These are phyloP conservation scores for Monosporascus sp. DNA, from an alignment of 2,329 filamentous ascomycete species.

Conservation along the genomic window DNA sequence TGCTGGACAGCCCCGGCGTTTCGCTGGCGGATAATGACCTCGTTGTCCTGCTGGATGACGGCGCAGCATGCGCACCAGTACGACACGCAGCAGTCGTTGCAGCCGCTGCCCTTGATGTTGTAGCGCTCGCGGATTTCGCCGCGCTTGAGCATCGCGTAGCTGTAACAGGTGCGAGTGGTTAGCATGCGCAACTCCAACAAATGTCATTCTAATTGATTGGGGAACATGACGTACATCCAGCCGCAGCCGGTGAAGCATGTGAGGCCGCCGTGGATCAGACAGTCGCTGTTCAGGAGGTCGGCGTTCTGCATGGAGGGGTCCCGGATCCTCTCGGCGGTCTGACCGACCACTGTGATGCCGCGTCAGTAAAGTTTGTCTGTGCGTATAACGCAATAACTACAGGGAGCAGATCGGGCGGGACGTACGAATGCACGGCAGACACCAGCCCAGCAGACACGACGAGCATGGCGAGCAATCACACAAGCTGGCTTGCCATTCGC, in stretches of 20 bases:
- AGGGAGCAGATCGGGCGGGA: neutral
- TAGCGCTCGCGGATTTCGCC: conserved; percentile 36
- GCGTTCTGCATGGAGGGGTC: conserved; percentile 23
- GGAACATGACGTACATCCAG: conserved; percentile 22
- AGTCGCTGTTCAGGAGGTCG: conserved; percentile 23
- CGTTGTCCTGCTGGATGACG: conserved; percentile 42
- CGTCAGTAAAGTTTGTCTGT: neutral
- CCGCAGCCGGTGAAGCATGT: conserved; percentile 22
- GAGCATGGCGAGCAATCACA: conserved; percentile 24
- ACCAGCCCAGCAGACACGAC: conserved; percentile 22
- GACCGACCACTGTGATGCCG: conserved; percentile 20
- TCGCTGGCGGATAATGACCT: conserved; percentile 24
- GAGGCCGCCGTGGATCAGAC: conserved; percentile 20
- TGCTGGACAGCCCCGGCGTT: conserved; percentile 16
- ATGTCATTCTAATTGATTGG: neutral
- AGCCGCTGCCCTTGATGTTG: conserved; percentile 36
- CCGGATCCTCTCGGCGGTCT: conserved; percentile 25
- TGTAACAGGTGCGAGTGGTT: conserved; percentile 25
- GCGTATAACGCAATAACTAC: neutral
- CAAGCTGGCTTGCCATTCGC: conserved; percentile 23
- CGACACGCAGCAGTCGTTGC: conserved; percentile 34
- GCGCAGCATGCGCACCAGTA: conserved; percentile 42
- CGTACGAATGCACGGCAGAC: conserved; percentile 26
- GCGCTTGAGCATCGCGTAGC: conserved; percentile 38
- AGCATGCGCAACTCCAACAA: neutral